Conservation (phyloP, 148 eudicot genomes). For the Diospyros lotus region DNA sequence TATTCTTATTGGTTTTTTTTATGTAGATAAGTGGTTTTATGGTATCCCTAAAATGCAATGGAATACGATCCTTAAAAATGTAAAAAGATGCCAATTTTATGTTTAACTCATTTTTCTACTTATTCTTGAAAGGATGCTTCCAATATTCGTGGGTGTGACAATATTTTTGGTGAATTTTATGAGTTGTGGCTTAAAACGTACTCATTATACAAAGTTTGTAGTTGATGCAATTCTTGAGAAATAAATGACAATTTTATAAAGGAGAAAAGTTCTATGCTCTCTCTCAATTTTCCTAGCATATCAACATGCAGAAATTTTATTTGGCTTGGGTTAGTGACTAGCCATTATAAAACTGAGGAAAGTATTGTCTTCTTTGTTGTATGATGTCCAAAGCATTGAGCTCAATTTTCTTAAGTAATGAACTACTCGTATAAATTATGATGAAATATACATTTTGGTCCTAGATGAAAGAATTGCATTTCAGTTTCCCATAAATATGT, state of each 20-base stretch:
- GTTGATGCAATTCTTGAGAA: slow-evolving; percentile 1
- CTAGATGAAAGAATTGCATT: neutral
- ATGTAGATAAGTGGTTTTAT: neutral
- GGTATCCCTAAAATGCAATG: neutral
- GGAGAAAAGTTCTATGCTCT: neutral
- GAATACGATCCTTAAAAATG: too few relatives aligned
- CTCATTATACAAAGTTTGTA: neutral
- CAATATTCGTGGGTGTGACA: too few relatives aligned
- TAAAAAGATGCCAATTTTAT: too few relatives aligned
- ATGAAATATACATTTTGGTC: neutral
- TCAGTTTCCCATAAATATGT: neutral
- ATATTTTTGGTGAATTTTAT: too few relatives aligned
- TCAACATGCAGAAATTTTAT: neutral
- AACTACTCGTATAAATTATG: neutral
- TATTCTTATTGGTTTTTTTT: neutral
- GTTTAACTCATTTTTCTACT: too few relatives aligned
- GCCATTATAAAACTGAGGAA: neutral
- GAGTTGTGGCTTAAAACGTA: neutral
- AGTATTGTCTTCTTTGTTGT: neutral
- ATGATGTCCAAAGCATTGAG: neutral
- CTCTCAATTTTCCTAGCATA: neutral
- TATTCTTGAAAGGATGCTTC: too few relatives aligned
- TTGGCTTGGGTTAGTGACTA: neutral
- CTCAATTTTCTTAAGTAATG: too few relatives aligned
- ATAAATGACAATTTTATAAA: neutral